phyloP scores from a whole-genome alignment of 305 asterid genomes.

The Petunia hybrid region DNA sequence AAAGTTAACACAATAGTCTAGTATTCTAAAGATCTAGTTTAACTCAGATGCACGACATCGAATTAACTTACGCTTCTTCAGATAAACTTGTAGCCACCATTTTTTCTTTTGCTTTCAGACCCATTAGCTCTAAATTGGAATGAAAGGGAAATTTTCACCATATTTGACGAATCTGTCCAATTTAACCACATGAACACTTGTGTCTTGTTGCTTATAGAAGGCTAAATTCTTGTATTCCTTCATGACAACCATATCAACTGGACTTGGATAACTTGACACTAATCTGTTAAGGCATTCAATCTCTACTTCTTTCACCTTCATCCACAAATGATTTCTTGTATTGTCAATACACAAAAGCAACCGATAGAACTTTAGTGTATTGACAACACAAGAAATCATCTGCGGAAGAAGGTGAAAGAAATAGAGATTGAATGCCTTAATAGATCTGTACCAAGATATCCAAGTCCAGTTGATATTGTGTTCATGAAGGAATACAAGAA shows the following conservation, averaged over 20 bases:
- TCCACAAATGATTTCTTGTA: not conserved
- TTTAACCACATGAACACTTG: not conserved
- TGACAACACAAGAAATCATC: slow-evolving; percentile 27
- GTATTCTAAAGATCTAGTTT: too few species aligned
- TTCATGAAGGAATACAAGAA: not conserved
- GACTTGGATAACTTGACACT: not conserved
- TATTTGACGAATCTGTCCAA: not conserved
- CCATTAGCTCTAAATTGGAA: slow-evolving; percentile 35
- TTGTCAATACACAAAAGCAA: slow-evolving; percentile 19
- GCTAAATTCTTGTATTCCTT: not conserved
- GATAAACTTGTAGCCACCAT: too few species aligned
- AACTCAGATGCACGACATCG: too few species aligned
- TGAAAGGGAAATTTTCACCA: slow-evolving; percentile 23
- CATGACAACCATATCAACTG: not conserved
- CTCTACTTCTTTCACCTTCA: not conserved
- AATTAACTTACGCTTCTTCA: too few species aligned
- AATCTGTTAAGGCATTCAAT: not conserved
- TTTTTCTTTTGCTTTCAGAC: not conserved
- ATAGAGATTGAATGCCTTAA: not conserved
- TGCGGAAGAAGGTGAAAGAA: not conserved
- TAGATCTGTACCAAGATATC: not conserved
- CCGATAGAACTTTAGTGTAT: slow-evolving; percentile 32
- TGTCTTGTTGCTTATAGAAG: slow-evolving; percentile 19
- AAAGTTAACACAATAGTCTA: too few species aligned
- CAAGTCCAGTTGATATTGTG: not conserved